Base-by-base conservation (phyloP, 2,329 filamentous ascomycete genomes). In the Colletotrichum sp. region DNA sequence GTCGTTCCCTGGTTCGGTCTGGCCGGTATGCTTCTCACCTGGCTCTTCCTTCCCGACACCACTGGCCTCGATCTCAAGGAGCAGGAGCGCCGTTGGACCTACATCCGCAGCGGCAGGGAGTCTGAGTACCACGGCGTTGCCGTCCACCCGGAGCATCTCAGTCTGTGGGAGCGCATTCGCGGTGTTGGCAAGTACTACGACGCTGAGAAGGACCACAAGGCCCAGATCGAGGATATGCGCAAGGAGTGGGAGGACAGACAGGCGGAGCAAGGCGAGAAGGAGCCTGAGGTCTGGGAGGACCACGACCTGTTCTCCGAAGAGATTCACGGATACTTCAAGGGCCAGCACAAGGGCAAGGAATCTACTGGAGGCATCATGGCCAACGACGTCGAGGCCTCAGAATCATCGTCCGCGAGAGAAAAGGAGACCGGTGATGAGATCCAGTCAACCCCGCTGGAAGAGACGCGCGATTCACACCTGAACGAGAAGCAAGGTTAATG, bases 1-100 rank as follows among this genome's bases (percentile, higher is more conserved):
- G 92, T 98, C 58, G 95, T 98, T 2, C 96, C 96, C 24, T 98
- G 96, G 96, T 98, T 98, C 84, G 96, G 96, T 82, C 93, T 98
- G 18, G 93, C 89, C 18, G 96, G 96, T 79, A 95, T 97, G 87
- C 79, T 98, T 32, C 85, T 98, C 75, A 98, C 96, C 58, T 92
- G 87, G 79, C 78, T 97, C 80, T 98, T 95, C 90, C 92, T 98
- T 36, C 96, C 96, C n/a, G 96, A 98, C 83, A 98, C 96, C 80
- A 98, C 96, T 12, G 96, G 96, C 72, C 94, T 98, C 52, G 96
- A 98, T 83, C 92, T 98, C 77, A 98, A 98, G 89, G 96, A 98
- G 86, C 96, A 98, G 87, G 96, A 98, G 87, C 94, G 96, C 78
- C 93, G 96, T 81, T 98, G 96, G 96, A 86, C 89, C 72, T 98